These are phyloP conservation scores for Yamadazyma jaroonii DNA, from an alignment of 1,139 yeast species.

Conservation along the genomic window DNA sequence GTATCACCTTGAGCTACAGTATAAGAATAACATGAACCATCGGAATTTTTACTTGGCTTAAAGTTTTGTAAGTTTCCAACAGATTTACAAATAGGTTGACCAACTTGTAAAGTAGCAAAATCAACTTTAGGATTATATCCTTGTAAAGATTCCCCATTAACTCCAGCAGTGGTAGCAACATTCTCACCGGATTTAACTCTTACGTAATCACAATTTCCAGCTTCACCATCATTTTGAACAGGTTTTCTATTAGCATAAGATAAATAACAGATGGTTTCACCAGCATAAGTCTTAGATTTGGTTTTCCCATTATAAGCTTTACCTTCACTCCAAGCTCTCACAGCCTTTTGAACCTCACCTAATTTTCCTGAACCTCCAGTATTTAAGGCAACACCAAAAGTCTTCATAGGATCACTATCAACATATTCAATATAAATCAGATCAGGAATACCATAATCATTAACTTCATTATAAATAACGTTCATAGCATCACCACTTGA, in stretches of 20 bases:
- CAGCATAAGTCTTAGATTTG: constrained; percentile 7
- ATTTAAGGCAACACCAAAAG: constrained; percentile 13
- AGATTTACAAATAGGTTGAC: constrained; percentile 13
- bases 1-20: constrained; percentile 11
- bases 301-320: constrained; percentile 7
- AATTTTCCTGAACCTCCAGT: constrained; percentile 11
- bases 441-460: constrained; percentile 13
- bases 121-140: constrained; percentile 13
- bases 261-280: constrained; percentile 8
- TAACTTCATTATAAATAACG: constrained; percentile 12
- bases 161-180: constrained; percentile 9
- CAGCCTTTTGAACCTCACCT: constrained; percentile 13
- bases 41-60: constrained; percentile 9
- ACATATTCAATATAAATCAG: constrained; percentile 13
- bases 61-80: constrained; percentile 9
- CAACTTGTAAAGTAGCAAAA: constrained; percentile 9
- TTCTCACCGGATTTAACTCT: constrained; percentile 5
- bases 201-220: constrained; percentile 11
- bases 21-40: constrained; percentile 12
- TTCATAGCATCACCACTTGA: constrained; percentile 11
- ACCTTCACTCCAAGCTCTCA: constrained; percentile 15
- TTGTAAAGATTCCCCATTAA: constrained; percentile 12
- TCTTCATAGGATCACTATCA: constrained; percentile 11
- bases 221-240: constrained; percentile 9
- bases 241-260: constrained; percentile 9